Evolutionary conservation across 2,329 filamentous ascomycete genomes (phyloP), one percentile per base, ranked within the genome.

Genomic region (Fonsecaea erecta): DNA sequence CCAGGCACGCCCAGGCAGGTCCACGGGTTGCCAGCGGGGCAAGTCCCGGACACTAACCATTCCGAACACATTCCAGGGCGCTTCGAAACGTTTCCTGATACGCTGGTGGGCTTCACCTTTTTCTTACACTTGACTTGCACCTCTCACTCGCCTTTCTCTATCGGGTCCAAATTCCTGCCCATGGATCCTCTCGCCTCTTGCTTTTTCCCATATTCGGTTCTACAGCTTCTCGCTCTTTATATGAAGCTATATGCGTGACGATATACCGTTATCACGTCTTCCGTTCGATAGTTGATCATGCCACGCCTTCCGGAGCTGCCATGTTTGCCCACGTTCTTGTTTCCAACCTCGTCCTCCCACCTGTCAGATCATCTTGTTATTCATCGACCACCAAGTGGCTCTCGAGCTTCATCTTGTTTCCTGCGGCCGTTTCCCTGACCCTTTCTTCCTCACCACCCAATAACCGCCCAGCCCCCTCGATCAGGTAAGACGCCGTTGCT

Each of bases 1-100:
- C 37, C 35, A 37, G 35, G 8, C 3, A 30, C 28, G 28, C 28
- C 32, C 9, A 34, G 32, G 37, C 16, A 40, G 16, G 37, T 16
- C 32, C 32, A 34, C 37, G 37, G 32, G 32, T n/a, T 2, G 16
- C 37, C 37, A 40, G 16, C 4, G 37, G 37, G n/a, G 14, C 37
- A 5, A n/a, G 4, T n/a, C 7, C 11, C 2, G 43, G 43, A 9
- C 43, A 24, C 43, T 48, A 48, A 48, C 18, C 21, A 1, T 40
- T 37, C 35, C 24, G 11, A 24, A 35, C 53, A 28, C 21, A 21
- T 60, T 51, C 24, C 48, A 52, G 54, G 62, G 65, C 65, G 65
- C 56, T 64, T 64, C 51, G 56, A 67, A 60, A 62, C 43, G 30
- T 35, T 28, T 55, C 51, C 62, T 67, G 61, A 67, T 67, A 67